phyloP scores from a whole-genome alignment of 179 eudicot species.

The Spergularia azorica region DNA sequence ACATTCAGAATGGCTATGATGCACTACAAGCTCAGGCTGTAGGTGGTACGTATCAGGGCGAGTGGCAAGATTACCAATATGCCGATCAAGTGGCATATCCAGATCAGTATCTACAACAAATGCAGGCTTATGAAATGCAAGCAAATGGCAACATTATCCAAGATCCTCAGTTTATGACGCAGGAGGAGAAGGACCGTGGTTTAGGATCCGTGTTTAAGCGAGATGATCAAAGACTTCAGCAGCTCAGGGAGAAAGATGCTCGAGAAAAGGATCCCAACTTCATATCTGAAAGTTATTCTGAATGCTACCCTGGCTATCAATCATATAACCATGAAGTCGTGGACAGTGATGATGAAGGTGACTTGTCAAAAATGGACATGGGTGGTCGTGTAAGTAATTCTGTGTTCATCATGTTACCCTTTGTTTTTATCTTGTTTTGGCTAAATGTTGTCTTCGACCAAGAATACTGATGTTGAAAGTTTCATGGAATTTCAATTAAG shows the following conservation, averaged over 20 bases:
- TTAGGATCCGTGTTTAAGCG: slow-evolving; percentile 97
- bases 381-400: slow-evolving; percentile 86
- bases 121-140: slow-evolving; percentile 68
- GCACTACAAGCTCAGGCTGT: slow-evolving; percentile 71
- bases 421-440: background rate
- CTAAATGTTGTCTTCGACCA: too few species aligned
- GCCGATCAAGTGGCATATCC: slow-evolving; percentile 80
- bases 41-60: slow-evolving; percentile 70
- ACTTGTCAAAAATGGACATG: slow-evolving; percentile 98
- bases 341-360: slow-evolving; percentile 95
- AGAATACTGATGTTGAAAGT: too few species aligned
- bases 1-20: slow-evolving; percentile 81
- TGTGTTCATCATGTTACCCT: background rate
- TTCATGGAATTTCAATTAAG: background rate
- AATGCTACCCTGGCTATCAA: slow-evolving; percentile 99
- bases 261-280: slow-evolving; percentile 98
- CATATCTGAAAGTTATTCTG: slow-evolving; percentile 97
- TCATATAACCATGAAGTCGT: slow-evolving; percentile 93
- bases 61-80: slow-evolving; percentile 94
- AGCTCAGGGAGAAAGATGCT: slow-evolving; percentile 87
- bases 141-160: slow-evolving; percentile 45
- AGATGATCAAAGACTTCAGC: slow-evolving; percentile 88
- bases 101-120: slow-evolving; percentile 80
- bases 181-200: slow-evolving; percentile 98
- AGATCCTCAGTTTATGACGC: slow-evolving; percentile 90